These are phyloP conservation scores for Nyctanthes arbortristis DNA, from an alignment of 257 asterid species.

Conservation along the genomic window DNA sequence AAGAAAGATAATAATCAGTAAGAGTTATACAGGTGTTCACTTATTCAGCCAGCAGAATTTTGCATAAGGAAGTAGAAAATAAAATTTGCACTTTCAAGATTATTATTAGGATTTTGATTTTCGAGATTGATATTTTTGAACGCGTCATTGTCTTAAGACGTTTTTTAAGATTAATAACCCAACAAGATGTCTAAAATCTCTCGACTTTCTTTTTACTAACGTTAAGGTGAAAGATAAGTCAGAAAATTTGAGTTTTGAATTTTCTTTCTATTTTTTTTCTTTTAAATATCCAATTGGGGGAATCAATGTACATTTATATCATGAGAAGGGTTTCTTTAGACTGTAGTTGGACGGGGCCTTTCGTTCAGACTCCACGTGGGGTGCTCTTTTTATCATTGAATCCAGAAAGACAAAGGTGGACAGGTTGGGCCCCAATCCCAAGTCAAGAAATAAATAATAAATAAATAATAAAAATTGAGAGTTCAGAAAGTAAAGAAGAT, in stretches of 20 bases:
- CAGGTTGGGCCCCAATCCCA: slow-evolving; percentile 62
- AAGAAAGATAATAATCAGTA: slow-evolving; percentile 58
- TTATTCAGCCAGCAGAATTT: slow-evolving; percentile 34
- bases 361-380: slow-evolving; percentile 86
- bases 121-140: background rate
- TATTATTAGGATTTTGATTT: slow-evolving; percentile 27
- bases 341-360: slow-evolving; percentile 79
- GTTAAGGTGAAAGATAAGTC: slow-evolving; percentile 37
- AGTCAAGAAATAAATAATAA: slow-evolving; percentile 54
- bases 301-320: too few species aligned
- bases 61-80: slow-evolving; percentile 25
- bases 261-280: background rate
- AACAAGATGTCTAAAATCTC: too few species aligned
- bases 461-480: slow-evolving; percentile 13
- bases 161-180: too few species aligned
- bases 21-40: slow-evolving; percentile 47
- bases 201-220: slow-evolving; percentile 18
- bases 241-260: slow-evolving; percentile 15
- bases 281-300: background rate
- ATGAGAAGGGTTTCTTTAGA: slow-evolving; percentile 33
- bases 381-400: slow-evolving; percentile 56
- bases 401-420: slow-evolving; percentile 58
- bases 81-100: too few species aligned
- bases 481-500: slow-evolving; percentile 45
- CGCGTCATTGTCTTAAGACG: too few species aligned